phyloP scores from a whole-genome alignment of 164 flowering plant genomes.

The Liquidambar formosana region DNA sequence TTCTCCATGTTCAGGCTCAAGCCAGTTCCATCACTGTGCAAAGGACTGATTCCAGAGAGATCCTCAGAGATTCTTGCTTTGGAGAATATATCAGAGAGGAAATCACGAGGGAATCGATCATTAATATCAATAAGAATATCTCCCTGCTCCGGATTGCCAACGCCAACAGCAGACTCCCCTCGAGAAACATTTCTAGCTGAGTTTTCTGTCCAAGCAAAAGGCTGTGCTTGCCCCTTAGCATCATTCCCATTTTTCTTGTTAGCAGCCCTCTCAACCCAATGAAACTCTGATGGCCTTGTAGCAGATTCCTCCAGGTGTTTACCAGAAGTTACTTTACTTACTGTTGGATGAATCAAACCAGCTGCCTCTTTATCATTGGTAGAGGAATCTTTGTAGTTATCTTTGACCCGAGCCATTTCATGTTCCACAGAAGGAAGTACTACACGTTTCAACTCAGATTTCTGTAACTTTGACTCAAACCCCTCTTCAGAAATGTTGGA shows the following conservation, averaged over 20 bases:
- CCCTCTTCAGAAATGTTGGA: constrained; percentile 13
- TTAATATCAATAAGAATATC: constrained; percentile 67
- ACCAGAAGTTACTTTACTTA: constrained; percentile 20
- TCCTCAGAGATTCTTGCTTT: constrained; percentile 35
- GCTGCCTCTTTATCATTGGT: constrained; percentile 19
- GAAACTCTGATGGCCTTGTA: constrained; percentile 25
- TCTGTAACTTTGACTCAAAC: constrained; percentile 23
- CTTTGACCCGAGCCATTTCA: constrained; percentile 16
- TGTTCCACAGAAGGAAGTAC: constrained; percentile 9
- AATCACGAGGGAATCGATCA: constrained; percentile 62
- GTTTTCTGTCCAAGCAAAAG: constrained; percentile 26
- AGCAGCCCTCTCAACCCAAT: constrained; percentile 30
- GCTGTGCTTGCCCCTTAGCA: constrained; percentile 15
- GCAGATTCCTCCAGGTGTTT: constrained; percentile 30
- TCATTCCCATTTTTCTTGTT: constrained; percentile 14
- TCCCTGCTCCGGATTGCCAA: constrained; percentile 25
- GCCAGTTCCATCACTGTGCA: constrained; percentile 49
- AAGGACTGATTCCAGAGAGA: constrained; percentile 29
- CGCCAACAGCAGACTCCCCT: constrained; percentile 26
- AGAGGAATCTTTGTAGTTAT: constrained; percentile 14
- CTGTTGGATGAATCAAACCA: constrained; percentile 15
- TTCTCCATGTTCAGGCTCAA: constrained; percentile 82
- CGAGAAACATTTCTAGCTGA: constrained; percentile 23
- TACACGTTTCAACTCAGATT: constrained; percentile 22
- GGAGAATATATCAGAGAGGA: constrained; percentile 66